phyloP scores from a whole-genome alignment of 768 basidiomycete species.

The Boletus rufocinnamomeus region DNA sequence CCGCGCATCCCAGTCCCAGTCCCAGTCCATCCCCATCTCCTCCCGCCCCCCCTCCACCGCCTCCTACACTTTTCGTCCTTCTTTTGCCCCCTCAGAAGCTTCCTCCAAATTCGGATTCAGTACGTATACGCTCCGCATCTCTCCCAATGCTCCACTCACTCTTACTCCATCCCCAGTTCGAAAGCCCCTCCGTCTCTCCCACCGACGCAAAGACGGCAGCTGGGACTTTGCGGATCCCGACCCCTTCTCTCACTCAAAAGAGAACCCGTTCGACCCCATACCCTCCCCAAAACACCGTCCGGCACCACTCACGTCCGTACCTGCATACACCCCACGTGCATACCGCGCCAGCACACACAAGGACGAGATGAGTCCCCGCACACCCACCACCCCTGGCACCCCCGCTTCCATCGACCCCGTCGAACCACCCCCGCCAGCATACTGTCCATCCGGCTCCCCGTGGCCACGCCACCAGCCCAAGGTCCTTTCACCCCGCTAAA shows the following conservation, averaged over 20 bases:
- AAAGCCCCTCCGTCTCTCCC: conserved; percentile 29
- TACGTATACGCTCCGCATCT: conserved; percentile 4
- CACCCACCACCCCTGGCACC: conserved; percentile 17
- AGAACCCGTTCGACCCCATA: not conserved
- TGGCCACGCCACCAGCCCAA: conserved; percentile 13
- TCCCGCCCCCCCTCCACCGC: conserved; percentile 5
- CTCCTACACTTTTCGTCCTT: conserved; percentile 24
- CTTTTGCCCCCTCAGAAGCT: conserved; percentile 26
- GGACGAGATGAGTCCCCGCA: conserved; percentile 22
- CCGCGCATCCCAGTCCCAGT: not conserved
- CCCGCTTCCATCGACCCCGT: conserved; percentile 12
- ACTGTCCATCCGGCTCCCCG: conserved; percentile 17
- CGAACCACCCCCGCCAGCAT: conserved; percentile 33
- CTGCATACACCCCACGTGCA: conserved; percentile 12
- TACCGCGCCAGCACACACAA: conserved; percentile 23
- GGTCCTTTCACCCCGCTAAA: not conserved
- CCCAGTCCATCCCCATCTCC: not conserved
- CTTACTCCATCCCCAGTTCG: conserved; percentile 15
- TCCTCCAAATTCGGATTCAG: conserved; percentile 34
- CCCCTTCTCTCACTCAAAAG: conserved; percentile 14
- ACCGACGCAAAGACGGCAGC: conserved; percentile 19
- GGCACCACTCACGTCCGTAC: conserved; percentile 8
- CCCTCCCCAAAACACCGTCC: conserved; percentile 17
- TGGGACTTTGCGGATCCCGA: conserved; percentile 38
- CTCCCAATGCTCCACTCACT: not conserved